Evolutionary conservation across 139 green algal species (phyloP), one percentile per base, ranked within the genome.

Genomic region (Volvox africanus): DNA sequence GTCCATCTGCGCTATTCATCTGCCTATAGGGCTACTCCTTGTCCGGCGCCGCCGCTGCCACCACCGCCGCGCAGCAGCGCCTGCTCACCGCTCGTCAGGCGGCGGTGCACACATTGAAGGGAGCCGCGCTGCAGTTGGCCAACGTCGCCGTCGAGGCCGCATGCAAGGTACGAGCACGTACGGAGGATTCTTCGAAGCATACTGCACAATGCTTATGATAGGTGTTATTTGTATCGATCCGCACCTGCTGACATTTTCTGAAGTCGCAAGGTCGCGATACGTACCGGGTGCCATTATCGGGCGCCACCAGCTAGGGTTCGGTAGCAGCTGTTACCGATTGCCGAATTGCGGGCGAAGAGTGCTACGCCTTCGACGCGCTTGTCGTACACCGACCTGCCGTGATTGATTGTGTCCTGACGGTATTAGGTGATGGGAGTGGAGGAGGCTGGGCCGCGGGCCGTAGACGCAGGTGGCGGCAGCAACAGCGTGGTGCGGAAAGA

Each of bases 381-480:
- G 44, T 55, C 44, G 44, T 55, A 55, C 44, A 9, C 9, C n/a
- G n/a, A 55, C 5, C 44, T 73, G 65, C 65, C 65, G 65, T 73
- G 19, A 17, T 26, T 69, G 19, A 24, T 30, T 44, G 80, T 19
- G 6, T n/a, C n/a, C n/a, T n/a, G n/a, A n/a, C n/a, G n/a, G n/a
- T n/a, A n/a, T n/a, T 55, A 73, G 80, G 55, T 71, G 24, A 22
- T 86, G 80, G 50, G 80, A 28, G 50, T 86, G 80, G 80, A 86
- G 19, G 26, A 86, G 11, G 78, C 19, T 1, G 78, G 67, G 35
- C 36, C 0, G 21, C 9, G 12, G 16, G 36, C 36, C 36, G 11
- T 2, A n/a, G 35, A 18, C 14, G 78, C 6, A 9, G 78, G 6
- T 24, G 80, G 24, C n/a, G 80, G 80, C 50, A 44, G 80, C 50